These are phyloP conservation scores for Inga oerstediana DNA, from an alignment of 306 rosid genomes.

Conservation along the genomic window DNA sequence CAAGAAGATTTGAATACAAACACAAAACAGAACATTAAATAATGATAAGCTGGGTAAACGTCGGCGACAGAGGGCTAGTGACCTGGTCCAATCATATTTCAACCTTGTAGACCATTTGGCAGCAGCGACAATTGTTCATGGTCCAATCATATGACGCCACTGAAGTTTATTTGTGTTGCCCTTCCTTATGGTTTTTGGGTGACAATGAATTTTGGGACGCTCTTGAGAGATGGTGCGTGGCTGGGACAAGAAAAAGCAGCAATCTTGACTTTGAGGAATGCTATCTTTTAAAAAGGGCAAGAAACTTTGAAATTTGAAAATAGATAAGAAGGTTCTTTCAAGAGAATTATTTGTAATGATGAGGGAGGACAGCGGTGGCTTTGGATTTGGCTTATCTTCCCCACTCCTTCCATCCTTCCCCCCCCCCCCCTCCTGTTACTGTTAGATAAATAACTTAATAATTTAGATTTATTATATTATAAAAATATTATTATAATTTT, in stretches of 20 bases:
- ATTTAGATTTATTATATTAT: too few species aligned
- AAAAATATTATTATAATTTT: too few species aligned
- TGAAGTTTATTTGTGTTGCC: background rate
- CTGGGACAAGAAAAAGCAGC: slow-evolving; percentile 9
- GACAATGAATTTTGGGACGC: background rate
- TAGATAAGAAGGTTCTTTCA: background rate
- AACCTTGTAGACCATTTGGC: slow-evolving; percentile 14
- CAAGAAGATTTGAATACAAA: background rate
- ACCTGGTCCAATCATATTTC: slow-evolving; percentile 50
- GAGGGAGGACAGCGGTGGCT: slow-evolving; percentile 27
- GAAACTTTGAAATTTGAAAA: slow-evolving; percentile 20
- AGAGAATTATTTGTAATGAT: slow-evolving; percentile 5
- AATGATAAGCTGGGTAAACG: slow-evolving; percentile 41
- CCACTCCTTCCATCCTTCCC: too few species aligned
- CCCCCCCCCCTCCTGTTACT: too few species aligned
- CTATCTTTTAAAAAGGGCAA: background rate
- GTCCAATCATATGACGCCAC: background rate
- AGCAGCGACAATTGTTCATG: background rate
- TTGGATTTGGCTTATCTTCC: too few species aligned
- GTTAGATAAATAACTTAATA: too few species aligned
- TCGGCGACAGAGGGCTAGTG: slow-evolving; percentile 39
- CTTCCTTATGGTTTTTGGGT: background rate
- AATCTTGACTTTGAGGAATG: slow-evolving; percentile 32
- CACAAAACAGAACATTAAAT: slow-evolving; percentile 33
- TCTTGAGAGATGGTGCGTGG: background rate